phyloP scores from a whole-genome alignment of 441 rosid species.

The Erodium texanum region DNA sequence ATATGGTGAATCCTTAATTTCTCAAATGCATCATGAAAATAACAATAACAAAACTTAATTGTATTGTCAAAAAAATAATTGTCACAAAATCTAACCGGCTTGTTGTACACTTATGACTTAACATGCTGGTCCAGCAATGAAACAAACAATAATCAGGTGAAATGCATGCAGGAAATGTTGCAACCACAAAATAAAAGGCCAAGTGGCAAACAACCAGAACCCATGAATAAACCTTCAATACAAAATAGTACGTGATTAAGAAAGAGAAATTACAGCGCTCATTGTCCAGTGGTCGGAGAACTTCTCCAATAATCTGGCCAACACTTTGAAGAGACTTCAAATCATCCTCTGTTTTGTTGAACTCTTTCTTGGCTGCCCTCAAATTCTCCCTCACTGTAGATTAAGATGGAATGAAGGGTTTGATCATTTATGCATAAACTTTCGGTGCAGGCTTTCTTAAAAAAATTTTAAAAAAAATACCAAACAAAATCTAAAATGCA shows the following conservation, averaged over 20 bases:
- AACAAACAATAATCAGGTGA: not conserved
- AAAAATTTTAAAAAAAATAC: not conserved
- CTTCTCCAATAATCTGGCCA: conserved; percentile 98
- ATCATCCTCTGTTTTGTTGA: conserved; percentile 93
- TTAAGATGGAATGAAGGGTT: not conserved
- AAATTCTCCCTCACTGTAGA: conserved; percentile 67
- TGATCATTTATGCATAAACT: too few species aligned
- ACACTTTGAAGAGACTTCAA: conserved; percentile 97
- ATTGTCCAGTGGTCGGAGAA: conserved; percentile 85
- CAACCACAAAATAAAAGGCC: not conserved
- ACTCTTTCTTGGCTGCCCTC: conserved; percentile 74
- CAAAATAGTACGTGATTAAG: not conserved
- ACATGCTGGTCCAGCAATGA: not conserved
- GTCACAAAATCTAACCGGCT: not conserved
- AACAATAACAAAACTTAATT: not conserved
- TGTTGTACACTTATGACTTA: not conserved
- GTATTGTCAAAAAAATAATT: not conserved
- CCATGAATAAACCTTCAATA: not conserved
- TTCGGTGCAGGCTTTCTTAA: not conserved
- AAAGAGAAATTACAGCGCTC: conserved; percentile 57
- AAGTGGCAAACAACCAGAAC: not conserved
- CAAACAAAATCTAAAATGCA: not conserved
- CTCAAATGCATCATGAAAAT: not conserved
- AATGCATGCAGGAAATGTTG: not conserved
- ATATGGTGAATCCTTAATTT: not conserved